These are phyloP conservation scores for Chiua sp. DNA, from an alignment of 1,284 basidiomycete species.

Conservation along the genomic window DNA sequence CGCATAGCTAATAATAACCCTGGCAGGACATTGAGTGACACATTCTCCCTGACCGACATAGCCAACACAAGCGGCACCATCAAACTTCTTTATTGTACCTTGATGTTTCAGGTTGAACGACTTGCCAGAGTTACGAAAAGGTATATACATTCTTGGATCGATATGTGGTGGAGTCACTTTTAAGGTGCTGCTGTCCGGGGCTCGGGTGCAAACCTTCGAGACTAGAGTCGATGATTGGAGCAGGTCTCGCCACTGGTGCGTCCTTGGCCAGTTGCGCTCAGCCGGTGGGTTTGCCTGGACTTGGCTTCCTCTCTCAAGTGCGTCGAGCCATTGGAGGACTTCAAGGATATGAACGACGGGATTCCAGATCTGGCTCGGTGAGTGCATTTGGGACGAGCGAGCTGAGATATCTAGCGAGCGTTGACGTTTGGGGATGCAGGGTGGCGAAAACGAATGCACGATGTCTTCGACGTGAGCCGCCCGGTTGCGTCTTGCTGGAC, in stretches of 20 bases:
- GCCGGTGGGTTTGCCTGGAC: constrained; percentile 25
- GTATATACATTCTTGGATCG: constrained; percentile 22
- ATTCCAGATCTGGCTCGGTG: constrained; percentile 20
- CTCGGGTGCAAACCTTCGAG: constrained; percentile 4
- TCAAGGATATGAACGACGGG: constrained; percentile 22
- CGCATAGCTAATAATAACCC: neutral
- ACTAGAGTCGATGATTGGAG: neutral
- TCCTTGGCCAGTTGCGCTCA: constrained; percentile 8
- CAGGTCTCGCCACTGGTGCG: neutral
- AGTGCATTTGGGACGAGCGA: neutral
- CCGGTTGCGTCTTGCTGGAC: neutral
- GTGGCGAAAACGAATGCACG: neutral
- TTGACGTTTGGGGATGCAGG: too few species aligned
- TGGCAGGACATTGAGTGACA: constrained; percentile 91
- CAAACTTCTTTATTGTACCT: constrained; percentile 29
- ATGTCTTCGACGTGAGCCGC: neutral
- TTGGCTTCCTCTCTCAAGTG: constrained; percentile 31
- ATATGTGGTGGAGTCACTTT: constrained; percentile 6
- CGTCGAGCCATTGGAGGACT: constrained; percentile 24
- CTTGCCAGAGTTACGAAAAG: neutral
- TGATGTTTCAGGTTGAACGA: constrained; percentile 15
- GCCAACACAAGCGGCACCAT: constrained; percentile 25
- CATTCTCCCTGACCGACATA: constrained; percentile 58
- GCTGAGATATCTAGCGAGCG: constrained; percentile 10
- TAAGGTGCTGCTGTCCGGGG: neutral